Evolutionary conservation across 441 rosid genomes (phyloP), one percentile per base, ranked within the genome.

Genomic region (Brassica hybrid): DNA sequence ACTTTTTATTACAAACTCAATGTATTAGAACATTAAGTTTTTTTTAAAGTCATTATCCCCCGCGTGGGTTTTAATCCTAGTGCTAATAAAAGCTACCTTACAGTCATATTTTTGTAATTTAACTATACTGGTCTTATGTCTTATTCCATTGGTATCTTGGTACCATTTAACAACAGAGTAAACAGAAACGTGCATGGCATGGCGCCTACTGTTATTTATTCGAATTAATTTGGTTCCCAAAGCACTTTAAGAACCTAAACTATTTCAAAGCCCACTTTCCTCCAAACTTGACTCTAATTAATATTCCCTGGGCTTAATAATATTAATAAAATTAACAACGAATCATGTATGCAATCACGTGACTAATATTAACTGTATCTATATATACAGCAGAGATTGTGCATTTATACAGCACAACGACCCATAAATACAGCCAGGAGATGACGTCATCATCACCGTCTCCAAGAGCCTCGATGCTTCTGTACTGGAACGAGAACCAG

Each of bases 401-500:
- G 16, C 54, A 41, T 61, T 72, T 18, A 61, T n/a, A 16, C 67
- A 17, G 25, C 32, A 72, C 11, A 41, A 23, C 72, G 54, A 6
- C 68, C 72, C 43, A 2, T 62, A 14, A 52, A 30, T 36, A 72
- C 2, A 16, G 5, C 66, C 59, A 41, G 56, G 18, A 13, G 17
- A 71, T 75, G 80, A 71, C 83, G 76, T 80, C 83, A 71, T 76
- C 80, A 4, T 45, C 83, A 66, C 76, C 74, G 1, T 71, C 83
- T 18, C 80, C 80, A 4, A 63, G 32, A 71, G 56, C 64, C 12
- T 72, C 80, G 0, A 72, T 66, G 80, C 21, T 72, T 52, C 54
- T 84, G 66, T 88, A 84, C 65, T 90, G 88, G 90, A 86, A 83
- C 79, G 84, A 78, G 80, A 71, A 79, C 12, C 89, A 87, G 70